Evolutionary conservation across 2,329 filamentous ascomycete species (phyloP).

Genomic region (Pestalotiopsis sp.): DNA sequence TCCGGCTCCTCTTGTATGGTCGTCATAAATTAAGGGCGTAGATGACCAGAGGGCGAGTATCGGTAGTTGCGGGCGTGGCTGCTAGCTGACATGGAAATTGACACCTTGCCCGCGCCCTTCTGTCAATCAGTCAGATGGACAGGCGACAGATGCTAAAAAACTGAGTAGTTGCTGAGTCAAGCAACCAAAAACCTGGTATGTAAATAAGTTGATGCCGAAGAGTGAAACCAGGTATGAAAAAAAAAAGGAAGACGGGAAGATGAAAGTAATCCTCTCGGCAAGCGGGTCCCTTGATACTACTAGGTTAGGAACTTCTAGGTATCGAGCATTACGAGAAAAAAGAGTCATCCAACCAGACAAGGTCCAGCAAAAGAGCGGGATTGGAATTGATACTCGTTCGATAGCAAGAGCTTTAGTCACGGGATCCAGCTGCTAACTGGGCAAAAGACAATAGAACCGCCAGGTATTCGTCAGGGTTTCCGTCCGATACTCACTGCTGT

Average conservation of each 20-base stretch:
- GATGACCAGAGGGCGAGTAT: conserved; percentile 10
- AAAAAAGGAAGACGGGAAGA: background rate
- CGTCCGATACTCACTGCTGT: background rate
- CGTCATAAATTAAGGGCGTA: conserved; percentile 27
- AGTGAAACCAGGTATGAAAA: background rate
- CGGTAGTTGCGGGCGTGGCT: background rate
- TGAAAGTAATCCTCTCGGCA: background rate
- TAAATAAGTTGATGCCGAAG: background rate
- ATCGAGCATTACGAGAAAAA: background rate
- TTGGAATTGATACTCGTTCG: background rate
- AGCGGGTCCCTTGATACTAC: conserved; percentile 4
- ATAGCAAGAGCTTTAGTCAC: background rate
- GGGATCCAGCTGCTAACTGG: background rate
- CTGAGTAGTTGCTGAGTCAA: background rate
- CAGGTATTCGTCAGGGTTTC: conserved; percentile 6
- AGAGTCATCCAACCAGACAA: background rate
- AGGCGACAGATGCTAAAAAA: background rate
- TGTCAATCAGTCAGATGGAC: background rate
- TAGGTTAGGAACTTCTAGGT: background rate
- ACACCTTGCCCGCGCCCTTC: background rate
- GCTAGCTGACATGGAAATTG: background rate
- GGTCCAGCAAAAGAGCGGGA: background rate
- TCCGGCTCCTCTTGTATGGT: conserved; percentile 58
- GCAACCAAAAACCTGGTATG: background rate
- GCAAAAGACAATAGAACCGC: background rate